Base-by-base conservation (phyloP, 176 grass and related monocot species). In the Aegilops bicornis region DNA sequence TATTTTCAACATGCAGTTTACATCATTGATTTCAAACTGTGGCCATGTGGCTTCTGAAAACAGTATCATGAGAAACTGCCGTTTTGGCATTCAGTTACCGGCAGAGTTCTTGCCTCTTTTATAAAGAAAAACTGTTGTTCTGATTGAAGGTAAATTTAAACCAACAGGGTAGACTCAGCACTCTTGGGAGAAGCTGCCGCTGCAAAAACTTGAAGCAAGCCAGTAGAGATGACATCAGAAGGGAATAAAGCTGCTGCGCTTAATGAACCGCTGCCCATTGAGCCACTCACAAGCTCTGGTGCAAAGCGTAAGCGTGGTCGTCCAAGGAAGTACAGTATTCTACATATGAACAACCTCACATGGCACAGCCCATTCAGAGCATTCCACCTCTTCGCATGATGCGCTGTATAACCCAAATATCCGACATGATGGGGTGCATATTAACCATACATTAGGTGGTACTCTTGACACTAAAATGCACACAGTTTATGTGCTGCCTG, bases 281-380 rank as follows among this genome's bases (percentile, higher is more conserved):
- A 86, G 52, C 78, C 76, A 11, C 32, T 72, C 8, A 76, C 70
- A 70, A 64, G 52, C 73, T 81, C 82, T 85, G 77, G 70, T 82
- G 52, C 54, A 33, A 88, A 91, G 42, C 85, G 85, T 45, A 91
- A 91, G 86, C 86, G 89, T 85, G 89, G 89, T 43, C 86, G 89
- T 32, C 89, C 89, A 64, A 84, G 86, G 63, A 91, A 88, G 69
- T 82, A 64, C 1, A 88, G 69, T 77, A 85, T 12, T 45, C 50
- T 24, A 22, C n/a, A 69, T 50, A 77, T 81, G 82, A 85, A 63
- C 29, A 64, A 27, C 82, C 82, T 13, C 82, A 85, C 19, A 91
- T 79, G 78, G 82, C 42, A 82, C 77, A 88, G 10, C 89, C 89
- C 37, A 70, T 91, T 64, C 89, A 85, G 36, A 91, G 85, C 14